Evolutionary conservation across 2,329 filamentous ascomycete species (phyloP).

Genomic region (Ophiostoma quercus): DNA sequence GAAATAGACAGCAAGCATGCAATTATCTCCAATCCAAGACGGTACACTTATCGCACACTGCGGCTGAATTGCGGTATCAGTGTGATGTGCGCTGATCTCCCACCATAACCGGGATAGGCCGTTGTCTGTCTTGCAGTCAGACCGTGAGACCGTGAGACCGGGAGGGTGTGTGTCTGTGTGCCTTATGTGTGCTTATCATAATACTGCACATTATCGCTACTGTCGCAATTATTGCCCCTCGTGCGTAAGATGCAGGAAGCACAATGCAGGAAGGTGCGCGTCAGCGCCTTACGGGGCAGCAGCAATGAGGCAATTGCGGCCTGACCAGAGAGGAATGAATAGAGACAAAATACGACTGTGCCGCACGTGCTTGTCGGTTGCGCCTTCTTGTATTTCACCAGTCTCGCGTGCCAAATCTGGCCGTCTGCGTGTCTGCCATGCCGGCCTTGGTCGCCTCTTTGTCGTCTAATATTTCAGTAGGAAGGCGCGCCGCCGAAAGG

Average conservation of each 20-base stretch:
- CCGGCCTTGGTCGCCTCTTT: neutral
- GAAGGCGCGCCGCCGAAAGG: neutral
- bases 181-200: neutral
- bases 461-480: neutral
- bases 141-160: neutral
- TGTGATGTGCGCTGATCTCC: neutral
- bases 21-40: neutral
- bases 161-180: no score
- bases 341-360: neutral
- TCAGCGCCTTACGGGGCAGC: neutral
- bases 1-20: neutral
- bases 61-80: neutral
- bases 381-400: neutral
- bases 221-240: neutral
- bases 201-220: neutral
- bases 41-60: neutral
- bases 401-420: neutral
- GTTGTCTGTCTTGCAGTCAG: constrained; percentile 1
- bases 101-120: neutral
- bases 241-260: neutral
- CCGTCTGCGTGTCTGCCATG: neutral
- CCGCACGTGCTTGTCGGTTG: neutral
- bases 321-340: neutral
- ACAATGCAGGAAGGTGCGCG: neutral
- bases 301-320: constrained; percentile 5